Conservation (phyloP, 371 early-diverging fungal genomes). For the Saksenaea vasiformis region DNA sequence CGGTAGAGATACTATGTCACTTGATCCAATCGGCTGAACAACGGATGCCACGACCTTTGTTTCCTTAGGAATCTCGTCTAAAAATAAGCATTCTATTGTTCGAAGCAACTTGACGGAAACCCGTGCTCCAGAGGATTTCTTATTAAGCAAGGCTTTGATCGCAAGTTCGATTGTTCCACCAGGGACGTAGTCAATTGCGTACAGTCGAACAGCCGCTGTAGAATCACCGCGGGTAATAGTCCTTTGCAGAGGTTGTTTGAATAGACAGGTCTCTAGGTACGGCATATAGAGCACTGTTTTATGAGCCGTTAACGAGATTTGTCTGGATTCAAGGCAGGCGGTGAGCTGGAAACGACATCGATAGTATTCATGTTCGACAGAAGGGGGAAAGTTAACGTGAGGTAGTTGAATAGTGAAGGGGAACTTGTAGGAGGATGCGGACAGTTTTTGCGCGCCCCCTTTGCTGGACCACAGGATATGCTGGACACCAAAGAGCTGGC, state of each 20-base stretch:
- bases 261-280: conserved; percentile 34
- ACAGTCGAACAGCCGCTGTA: conserved; percentile 13
- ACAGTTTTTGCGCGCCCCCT: conserved; percentile 5
- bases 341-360: conserved; percentile 31
- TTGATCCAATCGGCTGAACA: conserved; percentile 9
- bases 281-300: conserved; percentile 30
- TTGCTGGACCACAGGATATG: conserved; percentile 37
- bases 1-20: conserved; percentile 6
- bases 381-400: conserved; percentile 40
- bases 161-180: conserved; percentile 17
- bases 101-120: conserved; percentile 7
- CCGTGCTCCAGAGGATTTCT: not conserved
- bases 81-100: conserved; percentile 4
- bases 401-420: conserved; percentile 47
- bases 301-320: not conserved
- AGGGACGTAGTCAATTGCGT: conserved; percentile 31
- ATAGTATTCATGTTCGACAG: conserved; percentile 27
- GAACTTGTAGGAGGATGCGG: conserved; percentile 20
- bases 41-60: not conserved
- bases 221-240: conserved; percentile 3
- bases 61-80: not conserved
- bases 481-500: conserved; percentile 26
- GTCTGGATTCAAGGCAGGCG: conserved; percentile 23
- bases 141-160: not conserved
- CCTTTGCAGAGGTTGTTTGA: conserved; percentile 22